Conservation (phyloP, 495 filamentous ascomycete genomes). For the Penicillium antarcticum region DNA sequence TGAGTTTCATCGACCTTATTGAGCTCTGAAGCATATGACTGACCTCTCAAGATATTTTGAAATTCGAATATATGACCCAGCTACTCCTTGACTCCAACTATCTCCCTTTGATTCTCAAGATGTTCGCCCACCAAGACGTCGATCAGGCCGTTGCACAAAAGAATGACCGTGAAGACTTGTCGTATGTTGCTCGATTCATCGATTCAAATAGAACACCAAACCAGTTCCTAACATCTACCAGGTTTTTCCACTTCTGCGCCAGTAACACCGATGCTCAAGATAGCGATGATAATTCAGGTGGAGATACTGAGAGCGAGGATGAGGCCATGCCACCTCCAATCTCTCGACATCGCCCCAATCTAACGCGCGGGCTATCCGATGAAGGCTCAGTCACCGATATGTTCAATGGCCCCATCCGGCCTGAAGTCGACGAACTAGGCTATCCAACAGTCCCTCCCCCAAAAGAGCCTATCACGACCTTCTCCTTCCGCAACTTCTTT, state of each 20-base stretch:
- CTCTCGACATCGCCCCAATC: conserved; percentile 47
- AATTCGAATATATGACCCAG: conserved; percentile 94
- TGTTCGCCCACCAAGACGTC: conserved; percentile 88
- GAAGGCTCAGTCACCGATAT: conserved; percentile 35
- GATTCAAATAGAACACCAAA: background rate
- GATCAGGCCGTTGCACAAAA: conserved; percentile 82
- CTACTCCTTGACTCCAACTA: conserved; percentile 92
- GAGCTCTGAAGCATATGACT: conserved; percentile 14
- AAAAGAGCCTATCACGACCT: conserved; percentile 79
- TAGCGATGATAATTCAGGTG: conserved; percentile 20
- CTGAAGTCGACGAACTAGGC: conserved; percentile 86
- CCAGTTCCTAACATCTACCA: conserved; percentile 25
- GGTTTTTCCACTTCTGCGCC: conserved; percentile 88
- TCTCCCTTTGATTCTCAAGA: conserved; percentile 84
- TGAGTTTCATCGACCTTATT: conserved; percentile 41
- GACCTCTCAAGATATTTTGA: conserved; percentile 68
- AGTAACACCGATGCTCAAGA: conserved; percentile 46
- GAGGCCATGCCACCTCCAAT: conserved; percentile 85
- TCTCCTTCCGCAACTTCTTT: conserved; percentile 93
- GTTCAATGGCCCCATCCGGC: conserved; percentile 46
- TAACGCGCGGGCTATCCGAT: conserved; percentile 23
- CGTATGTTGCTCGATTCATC: conserved; percentile 52
- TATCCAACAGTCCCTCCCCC: conserved; percentile 63
- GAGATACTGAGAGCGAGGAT: conserved; percentile 51
- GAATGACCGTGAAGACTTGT: conserved; percentile 77